These are phyloP conservation scores for Fomes fomentarius DNA, from an alignment of 1,284 basidiomycete genomes.

Conservation along the genomic window DNA sequence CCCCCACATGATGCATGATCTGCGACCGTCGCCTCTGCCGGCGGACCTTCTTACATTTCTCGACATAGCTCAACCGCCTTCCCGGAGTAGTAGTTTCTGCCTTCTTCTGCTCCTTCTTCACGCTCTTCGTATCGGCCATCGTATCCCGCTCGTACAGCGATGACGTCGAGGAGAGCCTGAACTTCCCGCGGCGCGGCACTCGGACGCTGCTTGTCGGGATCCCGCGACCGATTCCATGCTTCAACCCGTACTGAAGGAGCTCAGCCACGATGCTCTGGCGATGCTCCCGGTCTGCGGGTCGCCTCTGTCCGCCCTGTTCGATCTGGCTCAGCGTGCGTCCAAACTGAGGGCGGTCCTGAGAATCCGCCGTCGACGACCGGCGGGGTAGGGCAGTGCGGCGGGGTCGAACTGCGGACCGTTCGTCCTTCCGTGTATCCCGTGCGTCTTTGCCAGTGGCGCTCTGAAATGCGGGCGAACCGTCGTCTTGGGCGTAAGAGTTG, in stretches of 20 bases:
- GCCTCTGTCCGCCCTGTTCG: constrained; percentile 11
- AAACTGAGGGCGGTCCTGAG: neutral
- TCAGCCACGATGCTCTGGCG: constrained; percentile 18
- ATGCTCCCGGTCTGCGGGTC: neutral
- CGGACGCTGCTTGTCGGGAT: neutral
- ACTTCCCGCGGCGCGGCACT: neutral
- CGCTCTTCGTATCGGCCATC: constrained; percentile 1
- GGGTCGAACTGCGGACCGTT: neutral
- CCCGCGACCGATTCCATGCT: constrained; percentile 8
- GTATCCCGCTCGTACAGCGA: constrained; percentile 11
- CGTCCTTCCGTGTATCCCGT: neutral
- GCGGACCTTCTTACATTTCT: constrained; percentile 21
- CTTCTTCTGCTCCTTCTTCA: constrained; percentile 1
- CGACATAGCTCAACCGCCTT: constrained; percentile 19
- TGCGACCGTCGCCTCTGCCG: constrained; percentile 21
- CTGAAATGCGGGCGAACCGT: neutral
- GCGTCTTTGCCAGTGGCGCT: too few species aligned
- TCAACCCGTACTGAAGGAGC: constrained; percentile 17
- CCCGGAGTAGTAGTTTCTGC: neutral
- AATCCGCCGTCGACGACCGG: constrained; percentile 11
- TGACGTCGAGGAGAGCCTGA: constrained; percentile 6
- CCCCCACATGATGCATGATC: constrained; percentile 40
- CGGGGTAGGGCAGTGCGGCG: constrained; percentile 2
- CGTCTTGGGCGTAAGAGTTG: neutral
- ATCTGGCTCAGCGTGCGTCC: constrained; percentile 20